Percentiles rank a stretch among this genome's conserved stretches.
phyloP scores from a whole-genome alignment of 169 alveolate species.

The Eimeria brunetti region DNA sequence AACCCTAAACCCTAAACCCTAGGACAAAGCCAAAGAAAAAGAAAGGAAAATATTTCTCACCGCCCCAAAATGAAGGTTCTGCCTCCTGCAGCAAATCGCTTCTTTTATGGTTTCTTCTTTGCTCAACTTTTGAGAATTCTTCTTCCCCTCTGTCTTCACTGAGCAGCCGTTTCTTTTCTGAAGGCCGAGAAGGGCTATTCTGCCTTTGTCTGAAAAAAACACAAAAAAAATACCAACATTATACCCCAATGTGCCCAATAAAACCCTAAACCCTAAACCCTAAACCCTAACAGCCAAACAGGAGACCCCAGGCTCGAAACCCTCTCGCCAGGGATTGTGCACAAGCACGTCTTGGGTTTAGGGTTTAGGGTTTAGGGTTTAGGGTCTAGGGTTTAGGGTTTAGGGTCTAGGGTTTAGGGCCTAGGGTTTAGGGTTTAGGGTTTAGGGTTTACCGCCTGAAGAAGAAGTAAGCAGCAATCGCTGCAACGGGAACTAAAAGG shows the following conservation, averaged over 20 bases:
- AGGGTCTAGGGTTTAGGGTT: constrained; percentile 24
- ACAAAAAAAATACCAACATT: too few relatives aligned
- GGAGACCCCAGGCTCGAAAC: too few relatives aligned
- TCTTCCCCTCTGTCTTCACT: background rate
- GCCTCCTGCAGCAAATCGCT: constrained; percentile 75
- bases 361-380: too few relatives aligned
- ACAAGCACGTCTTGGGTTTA: too few relatives aligned
- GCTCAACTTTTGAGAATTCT: background rate
- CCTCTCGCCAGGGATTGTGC: too few relatives aligned
- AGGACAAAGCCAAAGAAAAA: background rate
- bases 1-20: background rate
- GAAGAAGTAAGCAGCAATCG: background rate
- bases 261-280: too few relatives aligned
- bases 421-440: constrained; percentile 26
- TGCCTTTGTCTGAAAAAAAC: background rate
- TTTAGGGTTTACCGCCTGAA: constrained; percentile 1
- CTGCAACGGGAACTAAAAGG: background rate
- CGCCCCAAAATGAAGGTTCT: constrained; percentile 78
- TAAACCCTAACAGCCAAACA: too few relatives aligned
- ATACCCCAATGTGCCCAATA: too few relatives aligned
- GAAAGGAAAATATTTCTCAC: background rate
- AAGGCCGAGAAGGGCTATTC: background rate
- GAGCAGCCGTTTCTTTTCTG: constrained; percentile 25
- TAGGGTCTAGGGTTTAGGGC: background rate
- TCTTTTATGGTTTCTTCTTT: constrained; percentile 2